Percentiles rank a stretch among this genome's conserved stretches.
phyloP scores from a whole-genome alignment of 768 basidiomycete species.

The Tulasnella calospora region DNA sequence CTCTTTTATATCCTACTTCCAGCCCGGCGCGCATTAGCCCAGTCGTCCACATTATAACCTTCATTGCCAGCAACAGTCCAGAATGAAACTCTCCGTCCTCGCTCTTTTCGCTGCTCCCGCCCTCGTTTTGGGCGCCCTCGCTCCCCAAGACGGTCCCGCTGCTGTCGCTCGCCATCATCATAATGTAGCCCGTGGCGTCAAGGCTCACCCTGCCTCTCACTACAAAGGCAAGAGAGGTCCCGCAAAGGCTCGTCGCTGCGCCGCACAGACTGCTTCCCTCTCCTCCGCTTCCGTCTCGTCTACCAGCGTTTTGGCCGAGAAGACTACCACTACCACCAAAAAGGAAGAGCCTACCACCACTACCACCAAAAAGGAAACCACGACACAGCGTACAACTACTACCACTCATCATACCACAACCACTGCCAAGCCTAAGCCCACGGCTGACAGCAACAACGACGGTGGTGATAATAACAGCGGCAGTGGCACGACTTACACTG shows the following conservation, averaged over 20 bases:
- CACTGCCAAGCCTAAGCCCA: neutral
- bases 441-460: neutral
- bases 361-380: neutral
- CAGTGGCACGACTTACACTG: neutral
- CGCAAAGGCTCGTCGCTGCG: neutral
- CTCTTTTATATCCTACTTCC: too few species aligned
- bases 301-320: neutral
- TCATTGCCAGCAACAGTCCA: too few species aligned
- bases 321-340: slow-evolving; percentile 4
- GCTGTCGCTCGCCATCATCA: too few species aligned
- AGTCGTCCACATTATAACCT: too few species aligned
- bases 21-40: too few species aligned
- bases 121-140: too few species aligned
- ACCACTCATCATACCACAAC: slow-evolving; percentile 4
- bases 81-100: too few species aligned
- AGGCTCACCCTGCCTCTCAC: too few species aligned
- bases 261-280: neutral
- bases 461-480: neutral
- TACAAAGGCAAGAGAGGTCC: neutral
- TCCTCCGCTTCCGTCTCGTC: neutral
- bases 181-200: too few species aligned
- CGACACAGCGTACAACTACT: neutral
- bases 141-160: too few species aligned
- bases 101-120: too few species aligned
- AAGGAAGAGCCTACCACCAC: neutral